phyloP scores from a whole-genome alignment of 169 alveolate species.

The Plasmodium ovale region DNA sequence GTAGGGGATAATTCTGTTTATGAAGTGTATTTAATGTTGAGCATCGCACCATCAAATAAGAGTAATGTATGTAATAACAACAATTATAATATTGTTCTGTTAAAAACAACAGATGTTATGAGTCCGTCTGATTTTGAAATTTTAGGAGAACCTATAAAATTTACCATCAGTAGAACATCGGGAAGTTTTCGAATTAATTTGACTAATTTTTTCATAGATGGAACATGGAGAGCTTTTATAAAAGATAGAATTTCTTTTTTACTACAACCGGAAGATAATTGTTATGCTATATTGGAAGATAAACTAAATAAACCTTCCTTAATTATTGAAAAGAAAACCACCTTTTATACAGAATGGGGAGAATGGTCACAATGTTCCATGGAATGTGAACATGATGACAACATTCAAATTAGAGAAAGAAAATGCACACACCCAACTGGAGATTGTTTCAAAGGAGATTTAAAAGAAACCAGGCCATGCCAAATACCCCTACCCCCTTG shows the following conservation, averaged over 20 bases:
- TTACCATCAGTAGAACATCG: slow-evolving; percentile 34
- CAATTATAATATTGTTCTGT: slow-evolving; percentile 18
- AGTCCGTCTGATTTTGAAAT: slow-evolving; percentile 66
- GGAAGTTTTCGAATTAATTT: slow-evolving; percentile 50
- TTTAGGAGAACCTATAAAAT: slow-evolving; percentile 28
- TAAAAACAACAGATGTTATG: slow-evolving; percentile 44
- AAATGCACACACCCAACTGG: slow-evolving; percentile 20
- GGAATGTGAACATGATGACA: slow-evolving; percentile 60
- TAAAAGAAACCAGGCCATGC: slow-evolving; percentile 66
- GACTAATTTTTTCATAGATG: slow-evolving; percentile 36
- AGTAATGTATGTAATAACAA: slow-evolving; percentile 12
- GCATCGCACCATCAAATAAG: slow-evolving; percentile 14
- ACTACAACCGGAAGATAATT: slow-evolving; percentile 46
- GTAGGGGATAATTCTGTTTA: slow-evolving; percentile 2
- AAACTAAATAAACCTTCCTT: slow-evolving; percentile 48
- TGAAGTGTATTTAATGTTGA: slow-evolving; percentile 31
- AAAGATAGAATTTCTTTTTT: slow-evolving; percentile 59
- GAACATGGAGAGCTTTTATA: slow-evolving; percentile 60
- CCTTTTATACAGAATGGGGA: slow-evolving; percentile 68
- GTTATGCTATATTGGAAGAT: slow-evolving; percentile 54
- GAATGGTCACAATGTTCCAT: slow-evolving; percentile 72
- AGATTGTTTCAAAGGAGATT: slow-evolving; percentile 66
- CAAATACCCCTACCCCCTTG: slow-evolving; percentile 44
- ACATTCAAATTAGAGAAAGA: slow-evolving; percentile 72
- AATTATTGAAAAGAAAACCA: slow-evolving; percentile 44